Base-by-base conservation (phyloP, 2,329 filamentous ascomycete species). In the Chalaropsis ovoidea region DNA sequence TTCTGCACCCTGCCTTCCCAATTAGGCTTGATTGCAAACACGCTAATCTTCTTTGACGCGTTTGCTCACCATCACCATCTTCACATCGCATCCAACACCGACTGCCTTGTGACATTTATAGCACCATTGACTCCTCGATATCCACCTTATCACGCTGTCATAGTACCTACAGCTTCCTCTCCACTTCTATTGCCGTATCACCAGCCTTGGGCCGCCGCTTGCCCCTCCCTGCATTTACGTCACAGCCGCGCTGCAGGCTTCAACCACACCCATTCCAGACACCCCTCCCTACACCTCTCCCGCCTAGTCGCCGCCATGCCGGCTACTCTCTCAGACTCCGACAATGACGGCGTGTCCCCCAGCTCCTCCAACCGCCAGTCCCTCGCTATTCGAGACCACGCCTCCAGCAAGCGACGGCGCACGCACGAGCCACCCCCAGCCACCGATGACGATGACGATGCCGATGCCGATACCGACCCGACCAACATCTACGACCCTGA, bases 401-500 rank as follows among this genome's bases (percentile, higher is more conserved):
- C 42, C 35, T 24, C 27, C 15, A 35, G 31, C 27, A 58, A 58
- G 19, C 70, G 73, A 63, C 71, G 70, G 24, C 70, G 72, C 41
- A 73, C 70, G 2, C 61, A 58, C 31, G 71, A 71, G 41, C 69
- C 71, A 27, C 63, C 63, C 31, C 27, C 15, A n/a, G n/a, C 54
- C 24, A 19, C 27, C 17, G 49, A 69, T 22, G 69, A 70, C 8
- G 69, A 47, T 7, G 61, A 17, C 27, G 47, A 69, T 24, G 68
- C 69, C 7, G 69, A 47, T 6, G 62, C 58, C 43, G 62, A 67
- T 11, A 67, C 68, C 13, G 70, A 69, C 63, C 69, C 70, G 19
- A 64, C 68, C 7, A 79, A 82, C 22, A 77, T 79, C 4, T 95
- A 92, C 74, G 88, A 96, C 72, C 92, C 91, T 0, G 86, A 95